A percentile compares a stretch with the other conserved stretches of the same genome.
Conservation (phyloP, 495 filamentous ascomycete species). For the Aspergillus sparsus region DNA sequence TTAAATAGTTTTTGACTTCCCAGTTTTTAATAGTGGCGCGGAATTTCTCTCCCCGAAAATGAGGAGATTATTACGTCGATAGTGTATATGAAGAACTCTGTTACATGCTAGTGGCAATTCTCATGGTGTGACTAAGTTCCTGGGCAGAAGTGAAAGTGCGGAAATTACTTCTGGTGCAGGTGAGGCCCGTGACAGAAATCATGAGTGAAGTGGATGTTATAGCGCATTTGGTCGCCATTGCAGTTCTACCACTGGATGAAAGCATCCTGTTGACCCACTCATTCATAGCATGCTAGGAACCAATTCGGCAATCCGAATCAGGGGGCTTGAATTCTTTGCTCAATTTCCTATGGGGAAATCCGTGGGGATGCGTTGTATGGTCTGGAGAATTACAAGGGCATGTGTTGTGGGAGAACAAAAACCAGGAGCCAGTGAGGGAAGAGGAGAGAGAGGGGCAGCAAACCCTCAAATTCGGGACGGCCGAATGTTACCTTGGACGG, state of each 20-base stretch:
- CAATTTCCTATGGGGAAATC: neutral
- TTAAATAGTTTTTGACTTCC: conserved; percentile 4
- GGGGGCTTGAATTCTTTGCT: neutral
- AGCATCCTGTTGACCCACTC: conserved; percentile 1
- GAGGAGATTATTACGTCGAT: conserved; percentile 3
- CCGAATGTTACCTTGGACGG: conserved; percentile 17
- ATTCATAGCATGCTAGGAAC: neutral
- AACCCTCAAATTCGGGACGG: conserved; percentile 2
- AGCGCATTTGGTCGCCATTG: conserved; percentile 1
- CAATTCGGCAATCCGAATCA: neutral
- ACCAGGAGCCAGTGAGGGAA: neutral
- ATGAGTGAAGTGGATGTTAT: neutral
- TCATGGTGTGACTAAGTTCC: neutral
- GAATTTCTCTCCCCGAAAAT: conserved; percentile 2
- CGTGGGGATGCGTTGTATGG: conserved; percentile 3
- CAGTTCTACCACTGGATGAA: neutral
- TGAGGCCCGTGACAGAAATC: neutral
- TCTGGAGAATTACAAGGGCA: conserved; percentile 4
- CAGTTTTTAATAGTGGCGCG: neutral
- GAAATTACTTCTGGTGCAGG: neutral
- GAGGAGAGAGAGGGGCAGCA: neutral
- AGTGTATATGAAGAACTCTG: neutral
- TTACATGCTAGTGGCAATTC: neutral
- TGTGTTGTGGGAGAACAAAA: neutral
- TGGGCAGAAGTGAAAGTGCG: neutral